These are phyloP conservation scores for Yamadazyma akitaensis DNA, from an alignment of 805 yeast genomes.

Conservation along the genomic window DNA sequence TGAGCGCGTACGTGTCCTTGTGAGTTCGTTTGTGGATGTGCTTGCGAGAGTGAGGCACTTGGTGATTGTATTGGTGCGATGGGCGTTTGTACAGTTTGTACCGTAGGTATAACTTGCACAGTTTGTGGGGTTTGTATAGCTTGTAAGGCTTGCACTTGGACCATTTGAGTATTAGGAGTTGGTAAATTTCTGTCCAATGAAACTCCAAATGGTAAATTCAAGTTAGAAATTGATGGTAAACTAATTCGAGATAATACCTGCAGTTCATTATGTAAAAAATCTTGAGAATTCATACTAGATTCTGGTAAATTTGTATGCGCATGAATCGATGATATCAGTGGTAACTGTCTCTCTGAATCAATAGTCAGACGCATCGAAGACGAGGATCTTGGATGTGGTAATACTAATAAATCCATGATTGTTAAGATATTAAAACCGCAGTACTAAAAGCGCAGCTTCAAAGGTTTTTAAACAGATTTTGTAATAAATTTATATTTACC, in stretches of 20 bases:
- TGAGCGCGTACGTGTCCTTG: not conserved
- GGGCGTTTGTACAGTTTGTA: too few relatives aligned
- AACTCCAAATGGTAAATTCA: slow-evolving; percentile 4
- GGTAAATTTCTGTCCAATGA: not conserved
- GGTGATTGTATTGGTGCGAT: too few relatives aligned
- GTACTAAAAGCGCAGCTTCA: not conserved
- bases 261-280: too few relatives aligned
- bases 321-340: slow-evolving; percentile 27
- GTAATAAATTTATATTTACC: not conserved
- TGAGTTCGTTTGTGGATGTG: too few relatives aligned
- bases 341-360: slow-evolving; percentile 5
- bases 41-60: too few relatives aligned
- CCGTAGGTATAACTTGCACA: too few relatives aligned
- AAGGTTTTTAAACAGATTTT: slow-evolving; percentile 1
- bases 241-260: not conserved
- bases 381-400: slow-evolving; percentile 1
- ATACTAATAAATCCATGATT: slow-evolving; percentile 4
- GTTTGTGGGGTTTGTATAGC: too few relatives aligned
- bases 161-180: not conserved
- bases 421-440: not conserved
- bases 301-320: slow-evolving; percentile 15
- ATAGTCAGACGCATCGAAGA: slow-evolving; percentile 1
- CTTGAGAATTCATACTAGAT: not conserved
- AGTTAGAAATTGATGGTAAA: slow-evolving; percentile 7
- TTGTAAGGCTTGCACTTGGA: not conserved